phyloP scores from a whole-genome alignment of 495 filamentous ascomycete species.

The Penicillium goetzii region DNA sequence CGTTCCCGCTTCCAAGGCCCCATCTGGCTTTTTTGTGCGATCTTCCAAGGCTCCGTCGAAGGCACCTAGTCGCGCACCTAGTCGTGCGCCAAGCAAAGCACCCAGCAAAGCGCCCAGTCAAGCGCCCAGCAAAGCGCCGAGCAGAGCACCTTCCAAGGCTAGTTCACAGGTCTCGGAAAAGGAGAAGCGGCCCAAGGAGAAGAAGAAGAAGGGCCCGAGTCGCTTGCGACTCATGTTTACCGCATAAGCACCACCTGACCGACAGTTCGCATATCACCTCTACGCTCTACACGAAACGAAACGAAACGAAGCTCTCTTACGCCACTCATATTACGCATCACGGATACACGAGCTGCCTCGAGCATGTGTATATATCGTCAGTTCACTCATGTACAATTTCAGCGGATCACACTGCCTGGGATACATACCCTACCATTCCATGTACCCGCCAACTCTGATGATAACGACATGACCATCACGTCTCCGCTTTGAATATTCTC shows the following conservation, averaged over 20 bases:
- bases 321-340: not conserved
- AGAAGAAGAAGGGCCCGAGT: conserved; percentile 47
- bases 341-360: not conserved
- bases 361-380: not conserved
- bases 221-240: conserved; percentile 51
- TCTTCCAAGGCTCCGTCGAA: conserved; percentile 28
- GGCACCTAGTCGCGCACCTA: conserved; percentile 6
- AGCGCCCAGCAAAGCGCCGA: not conserved
- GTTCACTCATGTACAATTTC: conserved; percentile 9
- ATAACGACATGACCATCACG: conserved; percentile 12
- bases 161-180: conserved; percentile 35
- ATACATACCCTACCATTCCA: not conserved
- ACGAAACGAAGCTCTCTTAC: not conserved
- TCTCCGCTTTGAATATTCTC: not conserved
- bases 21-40: conserved; percentile 24
- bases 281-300: conserved; percentile 3
- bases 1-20: conserved; percentile 21
- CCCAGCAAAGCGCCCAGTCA: too few relatives aligned
- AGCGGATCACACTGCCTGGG: not conserved
- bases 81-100: conserved; percentile 15
- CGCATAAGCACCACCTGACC: conserved; percentile 26
- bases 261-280: conserved; percentile 1
- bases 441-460: conserved; percentile 4
- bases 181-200: conserved; percentile 43
- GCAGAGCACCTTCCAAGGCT: conserved; percentile 24